These are phyloP conservation scores for Haematococcus lacustris DNA, from an alignment of 139 green algal genomes.

Conservation along the genomic window DNA sequence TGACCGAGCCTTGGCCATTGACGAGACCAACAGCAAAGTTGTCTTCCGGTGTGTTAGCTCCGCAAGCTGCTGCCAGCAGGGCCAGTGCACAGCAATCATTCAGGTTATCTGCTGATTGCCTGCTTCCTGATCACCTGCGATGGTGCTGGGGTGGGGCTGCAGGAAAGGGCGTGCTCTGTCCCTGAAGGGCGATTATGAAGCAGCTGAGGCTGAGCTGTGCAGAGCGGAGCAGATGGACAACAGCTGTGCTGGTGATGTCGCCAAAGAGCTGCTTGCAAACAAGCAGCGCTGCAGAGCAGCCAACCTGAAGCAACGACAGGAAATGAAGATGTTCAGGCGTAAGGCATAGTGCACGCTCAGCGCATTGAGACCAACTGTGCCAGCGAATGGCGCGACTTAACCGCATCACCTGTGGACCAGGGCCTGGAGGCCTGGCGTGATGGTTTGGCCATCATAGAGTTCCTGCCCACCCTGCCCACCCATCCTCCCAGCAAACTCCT, in stretches of 20 bases:
- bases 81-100: background rate
- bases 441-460: too few relatives aligned
- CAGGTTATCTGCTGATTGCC: background rate
- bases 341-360: too few relatives aligned
- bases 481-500: too few relatives aligned
- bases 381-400: too few relatives aligned
- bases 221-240: constrained; percentile 10
- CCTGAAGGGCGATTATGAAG: constrained; percentile 48
- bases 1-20: constrained; percentile 10
- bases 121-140: background rate
- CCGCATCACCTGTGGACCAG: too few relatives aligned
- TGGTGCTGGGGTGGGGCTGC: background rate
- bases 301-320: constrained; percentile 32
- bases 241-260: constrained; percentile 27
- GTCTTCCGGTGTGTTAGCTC: background rate
- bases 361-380: too few relatives aligned
- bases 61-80: background rate
- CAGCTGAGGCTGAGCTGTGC: constrained; percentile 39
- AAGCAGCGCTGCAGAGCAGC: constrained; percentile 36
- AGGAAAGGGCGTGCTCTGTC: constrained; percentile 35
- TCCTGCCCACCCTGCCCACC: too few relatives aligned
- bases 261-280: constrained; percentile 31
- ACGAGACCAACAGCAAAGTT: constrained; percentile 34
- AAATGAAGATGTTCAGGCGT: constrained; percentile 54
- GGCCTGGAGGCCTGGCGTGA: too few relatives aligned